Conservation (phyloP, 2,329 filamentous ascomycete species). For the Colletotrichum chlorophyti region DNA sequence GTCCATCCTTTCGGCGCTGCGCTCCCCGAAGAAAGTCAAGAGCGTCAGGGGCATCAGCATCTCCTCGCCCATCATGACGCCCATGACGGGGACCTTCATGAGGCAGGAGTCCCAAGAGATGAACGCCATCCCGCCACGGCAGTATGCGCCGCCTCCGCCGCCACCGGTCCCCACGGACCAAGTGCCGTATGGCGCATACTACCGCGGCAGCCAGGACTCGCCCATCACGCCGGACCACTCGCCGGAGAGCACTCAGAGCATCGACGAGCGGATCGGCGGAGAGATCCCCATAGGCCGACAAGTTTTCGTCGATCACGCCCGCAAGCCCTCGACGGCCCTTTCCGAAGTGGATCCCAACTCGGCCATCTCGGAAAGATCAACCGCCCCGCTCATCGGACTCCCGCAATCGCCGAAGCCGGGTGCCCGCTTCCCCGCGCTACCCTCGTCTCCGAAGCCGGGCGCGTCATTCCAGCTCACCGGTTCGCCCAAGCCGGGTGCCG, state of each 20-base stretch:
- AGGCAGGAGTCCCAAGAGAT: slow-evolving; percentile 62
- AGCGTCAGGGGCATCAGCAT: slow-evolving; percentile 61
- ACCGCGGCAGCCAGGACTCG: slow-evolving; percentile 42
- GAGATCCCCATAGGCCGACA: slow-evolving; percentile 44
- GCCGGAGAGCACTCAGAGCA: slow-evolving; percentile 56
- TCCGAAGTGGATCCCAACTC: slow-evolving; percentile 55
- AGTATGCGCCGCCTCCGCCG: slow-evolving; percentile 63
- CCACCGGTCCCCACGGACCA: slow-evolving; percentile 61
- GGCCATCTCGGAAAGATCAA: slow-evolving; percentile 58
- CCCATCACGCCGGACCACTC: slow-evolving; percentile 56
- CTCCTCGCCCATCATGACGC: slow-evolving; percentile 71
- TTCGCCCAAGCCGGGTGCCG: slow-evolving; percentile 57
- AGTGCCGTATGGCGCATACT: slow-evolving; percentile 41
- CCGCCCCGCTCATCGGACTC: slow-evolving; percentile 58
- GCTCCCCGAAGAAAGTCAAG: slow-evolving; percentile 64
- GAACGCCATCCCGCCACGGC: slow-evolving; percentile 62
- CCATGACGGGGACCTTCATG: slow-evolving; percentile 65
- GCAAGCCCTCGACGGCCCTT: slow-evolving; percentile 44
- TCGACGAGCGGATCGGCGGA: slow-evolving; percentile 61
- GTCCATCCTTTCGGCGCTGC: slow-evolving; percentile 66
- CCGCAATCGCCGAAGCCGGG: slow-evolving; percentile 51
- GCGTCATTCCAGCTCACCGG: slow-evolving; percentile 54
- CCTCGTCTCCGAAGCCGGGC: slow-evolving; percentile 58
- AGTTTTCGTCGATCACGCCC: slow-evolving; percentile 42
- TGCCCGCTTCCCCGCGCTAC: slow-evolving; percentile 45